Evolutionary conservation across 805 yeast genomes (phyloP), one percentile per base, ranked within the genome.

Genomic region (Ogataea paraovalis): DNA sequence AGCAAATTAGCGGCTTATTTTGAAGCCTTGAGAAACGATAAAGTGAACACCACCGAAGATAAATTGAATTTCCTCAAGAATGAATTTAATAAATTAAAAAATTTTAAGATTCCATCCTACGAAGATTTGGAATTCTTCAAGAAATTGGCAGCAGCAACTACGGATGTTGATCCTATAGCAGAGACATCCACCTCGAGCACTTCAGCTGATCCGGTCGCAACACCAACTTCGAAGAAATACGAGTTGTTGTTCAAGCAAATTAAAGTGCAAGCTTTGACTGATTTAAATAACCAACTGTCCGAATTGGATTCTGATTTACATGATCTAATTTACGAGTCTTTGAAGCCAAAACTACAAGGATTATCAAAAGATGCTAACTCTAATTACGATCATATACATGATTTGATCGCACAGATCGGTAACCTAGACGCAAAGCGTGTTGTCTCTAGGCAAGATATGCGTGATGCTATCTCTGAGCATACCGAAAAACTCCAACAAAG

Each of bases 381-480:
- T 1, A 65, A 61, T 23, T 65, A 57, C 47, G 60, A 56, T n/a
- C 57, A 58, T n/a, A 55, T 61, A 9, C 62, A 65, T 39, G 37
- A 42, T 4, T 22, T 57, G 45, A 46, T 67, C n/a, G 47, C 53
- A 27, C 56, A 57, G 3, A 60, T 68, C 39, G 61, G 62, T 43
- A 52, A 54, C 28, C 30, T n/a, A 39, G 22, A 42, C 2, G 43
- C 45, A 54, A n/a, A 43, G 48, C 27, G n/a, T n/a, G n/a, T 39
- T 51, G 69, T 79, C 28, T 61, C 77, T 1, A 68, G 84, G 56
- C 73, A 74, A 52, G 72, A 69, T 33, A 64, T 73, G 56, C 74
- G 83, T 61, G 77, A 72, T 43, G 51, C 60, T 21, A 66, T 79
- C 42, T 57, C 64, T 7, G 58, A 60, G 14, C 58, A 68, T 20